These are phyloP conservation scores for Mycena crocata DNA, from an alignment of 768 basidiomycete genomes.

Conservation along the genomic window DNA sequence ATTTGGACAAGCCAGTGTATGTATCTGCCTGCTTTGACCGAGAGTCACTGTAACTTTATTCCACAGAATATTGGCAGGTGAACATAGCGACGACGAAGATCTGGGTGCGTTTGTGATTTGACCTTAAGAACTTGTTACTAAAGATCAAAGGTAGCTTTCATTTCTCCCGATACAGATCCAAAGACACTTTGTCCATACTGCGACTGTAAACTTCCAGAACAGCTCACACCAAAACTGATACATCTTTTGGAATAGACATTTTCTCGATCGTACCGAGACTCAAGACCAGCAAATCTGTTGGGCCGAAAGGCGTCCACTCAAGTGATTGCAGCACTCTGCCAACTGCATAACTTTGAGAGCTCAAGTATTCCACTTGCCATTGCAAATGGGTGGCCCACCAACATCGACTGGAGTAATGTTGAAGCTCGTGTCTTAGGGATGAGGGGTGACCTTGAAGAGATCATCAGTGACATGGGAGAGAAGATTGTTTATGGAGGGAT, in stretches of 20 bases:
- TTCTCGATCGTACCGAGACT: not conserved
- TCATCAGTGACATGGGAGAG: conserved; percentile 61
- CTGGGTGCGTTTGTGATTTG: too few relatives aligned
- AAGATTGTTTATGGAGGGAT: conserved; percentile 29
- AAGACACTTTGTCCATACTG: not conserved
- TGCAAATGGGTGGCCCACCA: conserved; percentile 79
- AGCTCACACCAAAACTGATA: not conserved
- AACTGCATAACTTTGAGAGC: conserved; percentile 82
- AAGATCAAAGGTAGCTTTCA: not conserved
- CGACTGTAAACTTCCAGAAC: not conserved
- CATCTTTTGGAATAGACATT: not conserved
- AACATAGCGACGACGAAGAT: too few relatives aligned
- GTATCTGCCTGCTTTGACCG: too few relatives aligned
- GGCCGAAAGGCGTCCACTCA: conserved; percentile 68
- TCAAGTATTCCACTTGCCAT: conserved; percentile 80
- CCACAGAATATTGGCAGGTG: too few relatives aligned
- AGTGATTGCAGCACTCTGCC: conserved; percentile 74
- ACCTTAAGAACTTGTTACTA: too few relatives aligned
- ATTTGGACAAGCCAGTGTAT: too few relatives aligned
- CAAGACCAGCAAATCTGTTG: too few relatives aligned
- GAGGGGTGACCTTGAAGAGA: conserved; percentile 54
- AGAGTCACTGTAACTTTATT: too few relatives aligned
- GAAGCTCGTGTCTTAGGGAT: conserved; percentile 65
- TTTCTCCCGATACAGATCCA: not conserved
- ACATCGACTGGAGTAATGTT: conserved; percentile 72